Evolutionary conservation across 1,139 yeast species (phyloP).

Genomic region (Geotrichum restrictum): DNA sequence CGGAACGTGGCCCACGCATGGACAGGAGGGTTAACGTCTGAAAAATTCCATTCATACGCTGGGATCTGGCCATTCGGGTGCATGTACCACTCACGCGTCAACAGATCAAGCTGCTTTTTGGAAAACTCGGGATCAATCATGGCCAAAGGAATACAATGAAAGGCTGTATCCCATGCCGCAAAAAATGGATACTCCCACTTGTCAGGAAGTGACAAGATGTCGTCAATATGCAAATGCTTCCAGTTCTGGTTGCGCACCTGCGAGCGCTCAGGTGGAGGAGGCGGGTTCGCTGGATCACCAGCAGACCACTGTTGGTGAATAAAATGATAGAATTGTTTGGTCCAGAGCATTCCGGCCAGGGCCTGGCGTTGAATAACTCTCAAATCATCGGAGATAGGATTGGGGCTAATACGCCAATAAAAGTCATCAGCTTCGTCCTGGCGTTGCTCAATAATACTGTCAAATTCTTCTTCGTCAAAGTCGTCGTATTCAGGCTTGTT

Average conservation of each 20-base stretch:
- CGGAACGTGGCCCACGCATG: slow-evolving; percentile 97
- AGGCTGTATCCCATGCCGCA: slow-evolving; percentile 97
- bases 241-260: slow-evolving; percentile 83
- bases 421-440: slow-evolving; percentile 91
- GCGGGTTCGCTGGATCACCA: slow-evolving; percentile 77
- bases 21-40: slow-evolving; percentile 95
- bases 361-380: slow-evolving; percentile 91
- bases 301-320: slow-evolving; percentile 83
- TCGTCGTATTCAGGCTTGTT: slow-evolving; percentile 41
- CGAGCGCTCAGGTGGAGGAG: slow-evolving; percentile 77
- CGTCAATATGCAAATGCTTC: slow-evolving; percentile 87
- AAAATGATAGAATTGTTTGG: slow-evolving; percentile 87
- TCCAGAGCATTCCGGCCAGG: slow-evolving; percentile 91
- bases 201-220: slow-evolving; percentile 85
- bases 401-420: slow-evolving; percentile 84
- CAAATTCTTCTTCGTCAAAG: slow-evolving; percentile 75
- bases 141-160: slow-evolving; percentile 91
- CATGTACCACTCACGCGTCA: slow-evolving; percentile 97
- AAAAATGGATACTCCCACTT: slow-evolving; percentile 97
- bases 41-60: slow-evolving; percentile 95
- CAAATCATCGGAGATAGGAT: slow-evolving; percentile 78
- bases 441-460: slow-evolving; percentile 66
- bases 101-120: slow-evolving; percentile 77
- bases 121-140: slow-evolving; percentile 96
- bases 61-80: slow-evolving; percentile 99